Base-by-base conservation (phyloP, 768 basidiomycete genomes). In the Arthromyces matolae region DNA sequence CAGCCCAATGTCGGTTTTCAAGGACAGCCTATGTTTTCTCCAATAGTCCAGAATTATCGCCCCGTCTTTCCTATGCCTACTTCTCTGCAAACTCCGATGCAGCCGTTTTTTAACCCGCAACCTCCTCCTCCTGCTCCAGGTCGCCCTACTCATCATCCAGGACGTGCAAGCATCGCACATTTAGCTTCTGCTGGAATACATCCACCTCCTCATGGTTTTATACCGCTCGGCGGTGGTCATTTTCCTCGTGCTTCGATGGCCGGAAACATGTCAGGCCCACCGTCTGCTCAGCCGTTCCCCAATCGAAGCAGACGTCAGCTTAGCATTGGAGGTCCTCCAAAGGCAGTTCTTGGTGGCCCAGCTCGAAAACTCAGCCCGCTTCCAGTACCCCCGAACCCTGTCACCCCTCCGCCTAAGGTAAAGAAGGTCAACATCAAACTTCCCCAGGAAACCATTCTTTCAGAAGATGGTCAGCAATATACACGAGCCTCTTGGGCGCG, bases 291-390 rank as follows among this genome's bases (percentile, higher is more conserved):
- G 46, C 81, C 78, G 3, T 83, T 80, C 55, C 75, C 77, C 6
- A 78, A 76, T 23, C 70, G 85, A 46, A 85, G 74, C 60, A 75
- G 84, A 62, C 75, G 87, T 34, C 79, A 86, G 47, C 77, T 85
- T 35, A 88, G 84, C 61, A 79, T 86, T 33, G 90, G 90, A 10
- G 90, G 90, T 6, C 90, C 90, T n/a, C 90, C 90, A 8, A 93
- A 92, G 63, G 90, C 90, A 1, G 77, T 81, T 0, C 68, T 93
- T 2, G 90, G 90, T 14, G 90, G 90, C 0, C 89, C 86, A 10
- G 78, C 81, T 36, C 78, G 86, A 36, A 92, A 87, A 67, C 73
- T 82, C 42, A 86, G 83, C 63, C 87, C 88, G 9, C 66, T 86
- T 49, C 73, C 80, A 8, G 60, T 64, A 9, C 60, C 62, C 12